phyloP scores from a whole-genome alignment of 2,329 filamentous ascomycete species.

The Colletotrichum tofieldiae region DNA sequence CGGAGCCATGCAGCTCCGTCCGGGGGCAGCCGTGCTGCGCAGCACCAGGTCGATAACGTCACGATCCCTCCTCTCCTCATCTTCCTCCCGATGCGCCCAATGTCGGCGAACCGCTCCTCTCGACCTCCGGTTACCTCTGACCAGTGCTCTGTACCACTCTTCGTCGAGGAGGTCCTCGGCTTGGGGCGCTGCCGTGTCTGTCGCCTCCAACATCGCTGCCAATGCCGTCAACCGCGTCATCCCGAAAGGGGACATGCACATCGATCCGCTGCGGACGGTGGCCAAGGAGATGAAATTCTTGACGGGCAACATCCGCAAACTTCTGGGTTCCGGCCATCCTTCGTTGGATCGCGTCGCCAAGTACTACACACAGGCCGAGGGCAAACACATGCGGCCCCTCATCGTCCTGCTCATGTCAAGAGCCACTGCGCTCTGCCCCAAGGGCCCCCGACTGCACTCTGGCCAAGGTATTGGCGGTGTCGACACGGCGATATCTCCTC shows the following conservation, averaged over 20 bases:
- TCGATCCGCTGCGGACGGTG: constrained; percentile 91
- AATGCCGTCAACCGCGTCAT: constrained; percentile 76
- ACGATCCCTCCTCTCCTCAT: constrained; percentile 40
- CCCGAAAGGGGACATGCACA: constrained; percentile 75
- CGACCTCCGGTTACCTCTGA: constrained; percentile 52
- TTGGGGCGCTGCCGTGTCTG: constrained; percentile 82
- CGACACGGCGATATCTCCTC: constrained; percentile 70
- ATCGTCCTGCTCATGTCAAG: constrained; percentile 97
- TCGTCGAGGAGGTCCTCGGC: constrained; percentile 70
- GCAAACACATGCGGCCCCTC: constrained; percentile 95
- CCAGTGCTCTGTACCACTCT: constrained; percentile 60
- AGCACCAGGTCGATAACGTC: constrained; percentile 52
- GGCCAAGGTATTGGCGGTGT: constrained; percentile 63
- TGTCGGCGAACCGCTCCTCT: constrained; percentile 54
- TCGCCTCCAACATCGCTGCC: constrained; percentile 79
- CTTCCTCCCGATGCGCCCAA: constrained; percentile 51
- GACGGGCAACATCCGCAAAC: constrained; percentile 91
- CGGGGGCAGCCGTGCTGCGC: constrained; percentile 67
- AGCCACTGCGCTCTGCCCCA: constrained; percentile 85
- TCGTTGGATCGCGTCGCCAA: constrained; percentile 96
- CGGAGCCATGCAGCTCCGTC: constrained; percentile 68
- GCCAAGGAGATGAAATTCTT: constrained; percentile 98
- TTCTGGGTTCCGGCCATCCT: constrained; percentile 95
- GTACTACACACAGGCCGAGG: constrained; percentile 97
- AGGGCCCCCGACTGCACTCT: constrained; percentile 61